Base-by-base conservation (phyloP, 129 eudicot species). In the Flaveria brownii region DNA sequence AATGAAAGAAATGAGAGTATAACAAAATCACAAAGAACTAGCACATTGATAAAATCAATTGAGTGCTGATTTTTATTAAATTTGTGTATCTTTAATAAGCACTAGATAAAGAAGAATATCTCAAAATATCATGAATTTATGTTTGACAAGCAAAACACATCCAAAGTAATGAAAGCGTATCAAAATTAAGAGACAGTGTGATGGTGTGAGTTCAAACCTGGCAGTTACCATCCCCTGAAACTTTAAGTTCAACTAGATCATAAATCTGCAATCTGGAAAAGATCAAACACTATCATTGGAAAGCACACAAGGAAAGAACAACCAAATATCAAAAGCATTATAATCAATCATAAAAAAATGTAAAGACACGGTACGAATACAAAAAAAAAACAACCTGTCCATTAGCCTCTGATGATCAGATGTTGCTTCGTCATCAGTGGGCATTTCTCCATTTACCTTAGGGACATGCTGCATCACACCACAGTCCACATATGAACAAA, bases 201-300 rank as follows among this genome's bases (percentile, higher is more conserved):
- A 36, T 36, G 41, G 41, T 25, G 70, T 20, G 46, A 74, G 67
- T 62, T 83, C 88, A 20, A 74, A 91, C 97, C 95, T 91, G 97
- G 64, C 97, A 91, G 70, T 91, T 91, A 65, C 97, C 97, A 80
- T 89, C 97, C 76, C 97, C 97, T 65, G 85, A 78, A 80, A 91
- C 88, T 82, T 89, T 89, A 39, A 89, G 86, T 83, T 91, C 97
- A 69, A 85, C 96, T 68, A 91, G 68, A 59, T 91, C 96, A 84
- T 89, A 91, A 8, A 91, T 68, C 77, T 80, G 78, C 69, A 91
- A 87, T 81, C 97, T 91, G 86, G 46, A 26, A 59, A 39, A 50
- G 15, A 63, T 14, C 13, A 70, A 63, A 23, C 51, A 12, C 67
- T 1, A 43, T 62, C 42, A 75, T 14, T 45, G 18, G 42, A 51